Evolutionary conservation across 2,329 filamentous ascomycete genomes (phyloP).

Genomic region (Emmonsia crescens): DNA sequence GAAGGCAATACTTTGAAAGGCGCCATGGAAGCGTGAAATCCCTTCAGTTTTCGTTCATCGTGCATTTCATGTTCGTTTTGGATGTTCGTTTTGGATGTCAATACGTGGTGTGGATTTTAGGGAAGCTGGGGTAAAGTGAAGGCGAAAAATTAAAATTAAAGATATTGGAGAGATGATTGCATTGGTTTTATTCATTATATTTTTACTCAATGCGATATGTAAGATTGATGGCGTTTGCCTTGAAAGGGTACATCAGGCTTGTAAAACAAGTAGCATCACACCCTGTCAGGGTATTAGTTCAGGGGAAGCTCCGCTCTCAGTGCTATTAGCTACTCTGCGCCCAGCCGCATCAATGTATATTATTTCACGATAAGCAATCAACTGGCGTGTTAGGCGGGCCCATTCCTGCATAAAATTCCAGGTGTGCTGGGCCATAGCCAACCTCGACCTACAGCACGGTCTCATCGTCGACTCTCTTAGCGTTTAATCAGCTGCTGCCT

Average conservation of each 20-base stretch:
- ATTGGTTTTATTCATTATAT: not conserved
- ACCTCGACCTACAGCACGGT: not conserved
- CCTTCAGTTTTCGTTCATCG: not conserved
- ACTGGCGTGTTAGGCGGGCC: not conserved
- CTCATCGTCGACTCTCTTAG: not conserved
- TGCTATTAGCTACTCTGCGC: not conserved
- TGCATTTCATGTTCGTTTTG: not conserved
- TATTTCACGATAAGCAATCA: not conserved
- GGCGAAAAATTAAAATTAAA: not conserved
- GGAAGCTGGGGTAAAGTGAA: not conserved
- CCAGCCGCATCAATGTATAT: not conserved
- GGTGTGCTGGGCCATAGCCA: not conserved
- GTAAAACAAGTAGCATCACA: not conserved
- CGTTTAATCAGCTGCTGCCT: not conserved
- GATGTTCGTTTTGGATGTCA: not conserved
- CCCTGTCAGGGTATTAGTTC: not conserved
- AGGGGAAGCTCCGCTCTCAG: not conserved
- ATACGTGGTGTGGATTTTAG: not conserved
- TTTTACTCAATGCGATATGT: not conserved
- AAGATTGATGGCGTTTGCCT: not conserved
- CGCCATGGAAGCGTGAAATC: not conserved
- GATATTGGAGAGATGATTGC: not conserved
- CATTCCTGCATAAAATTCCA: not conserved
- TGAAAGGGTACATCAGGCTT: not conserved
- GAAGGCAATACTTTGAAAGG: not conserved